Evolutionary conservation across 306 rosid species (phyloP).

Genomic region (Senna siamea): DNA sequence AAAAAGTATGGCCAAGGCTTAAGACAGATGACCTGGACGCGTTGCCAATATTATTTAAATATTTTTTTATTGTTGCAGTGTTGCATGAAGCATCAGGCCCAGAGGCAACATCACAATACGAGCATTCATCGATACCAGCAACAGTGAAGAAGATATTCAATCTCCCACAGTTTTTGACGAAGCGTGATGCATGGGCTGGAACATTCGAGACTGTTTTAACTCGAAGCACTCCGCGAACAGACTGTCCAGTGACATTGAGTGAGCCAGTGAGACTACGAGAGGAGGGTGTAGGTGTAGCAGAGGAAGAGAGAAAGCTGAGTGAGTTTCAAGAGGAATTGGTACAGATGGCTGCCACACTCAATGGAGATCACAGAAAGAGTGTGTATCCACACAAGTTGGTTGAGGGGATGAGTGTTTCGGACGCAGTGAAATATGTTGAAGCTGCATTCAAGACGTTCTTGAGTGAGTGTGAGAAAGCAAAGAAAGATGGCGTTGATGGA

Average conservation of each 20-base stretch:
- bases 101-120: constrained; percentile 61
- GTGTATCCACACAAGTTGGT: constrained; percentile 55
- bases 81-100: constrained; percentile 66
- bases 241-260: constrained; percentile 55
- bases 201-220: constrained; percentile 39
- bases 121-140: constrained; percentile 56
- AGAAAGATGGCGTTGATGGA: constrained; percentile 54
- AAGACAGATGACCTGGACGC: no score
- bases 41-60: no score
- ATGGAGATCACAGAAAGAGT: constrained; percentile 58
- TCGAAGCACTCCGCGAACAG: constrained; percentile 34
- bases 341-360: constrained; percentile 65
- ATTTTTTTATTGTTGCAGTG: constrained; percentile 41
- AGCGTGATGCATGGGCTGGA: constrained; percentile 53
- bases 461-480: constrained; percentile 64
- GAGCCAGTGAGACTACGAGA: constrained; percentile 59
- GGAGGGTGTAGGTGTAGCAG: constrained; percentile 37
- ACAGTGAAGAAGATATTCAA: constrained; percentile 73
- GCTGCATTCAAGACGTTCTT: constrained; percentile 52
- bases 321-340: constrained; percentile 72
- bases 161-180: constrained; percentile 58
- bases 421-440: constrained; percentile 54
- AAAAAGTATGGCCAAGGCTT: no score
- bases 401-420: constrained; percentile 56
- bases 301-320: constrained; percentile 46